These are phyloP conservation scores for Talaromyces sp. DNA, from an alignment of 2,329 filamentous ascomycete species.

Conservation along the genomic window DNA sequence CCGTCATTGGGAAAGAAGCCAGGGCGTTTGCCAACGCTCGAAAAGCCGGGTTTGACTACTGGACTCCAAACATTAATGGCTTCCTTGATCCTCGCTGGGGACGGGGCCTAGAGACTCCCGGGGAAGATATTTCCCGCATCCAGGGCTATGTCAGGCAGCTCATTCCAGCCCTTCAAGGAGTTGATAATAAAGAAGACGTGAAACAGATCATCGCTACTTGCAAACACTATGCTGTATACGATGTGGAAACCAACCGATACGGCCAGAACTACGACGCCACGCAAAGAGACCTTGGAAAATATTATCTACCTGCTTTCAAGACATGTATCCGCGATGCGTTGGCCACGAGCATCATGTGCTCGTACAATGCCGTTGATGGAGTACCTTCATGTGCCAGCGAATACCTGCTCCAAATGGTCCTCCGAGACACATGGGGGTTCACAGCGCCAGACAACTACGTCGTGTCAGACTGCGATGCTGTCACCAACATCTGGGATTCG, in stretches of 20 bases:
- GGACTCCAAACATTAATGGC: conserved; percentile 62
- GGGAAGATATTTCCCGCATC: conserved; percentile 49
- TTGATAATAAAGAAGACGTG: conserved; percentile 18
- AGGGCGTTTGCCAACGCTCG: conserved; percentile 57
- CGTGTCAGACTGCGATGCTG: conserved; percentile 58
- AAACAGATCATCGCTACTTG: conserved; percentile 48
- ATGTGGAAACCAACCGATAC: conserved; percentile 44
- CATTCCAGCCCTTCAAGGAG: conserved; percentile 46
- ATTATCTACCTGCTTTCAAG: conserved; percentile 60
- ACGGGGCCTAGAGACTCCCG: conserved; percentile 52
- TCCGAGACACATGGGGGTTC: conserved; percentile 62
- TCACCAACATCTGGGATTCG: conserved; percentile 49
- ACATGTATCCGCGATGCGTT: conserved; percentile 55
- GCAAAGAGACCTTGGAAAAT: conserved; percentile 58
- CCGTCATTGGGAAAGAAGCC: conserved; percentile 50
- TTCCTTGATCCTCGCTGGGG: conserved; percentile 59
- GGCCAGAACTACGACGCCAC: conserved; percentile 50
- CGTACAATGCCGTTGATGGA: conserved; percentile 58
- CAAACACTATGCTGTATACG: conserved; percentile 54
- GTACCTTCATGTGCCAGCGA: conserved; percentile 57
- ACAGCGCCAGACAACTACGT: conserved; percentile 52
- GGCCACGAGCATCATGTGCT: conserved; percentile 55
- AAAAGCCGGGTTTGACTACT: conserved; percentile 39
- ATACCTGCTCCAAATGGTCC: conserved; percentile 55
- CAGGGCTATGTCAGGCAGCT: conserved; percentile 44